Base-by-base conservation (phyloP, 306 rosid genomes). In the Begonia peltatifolia region DNA sequence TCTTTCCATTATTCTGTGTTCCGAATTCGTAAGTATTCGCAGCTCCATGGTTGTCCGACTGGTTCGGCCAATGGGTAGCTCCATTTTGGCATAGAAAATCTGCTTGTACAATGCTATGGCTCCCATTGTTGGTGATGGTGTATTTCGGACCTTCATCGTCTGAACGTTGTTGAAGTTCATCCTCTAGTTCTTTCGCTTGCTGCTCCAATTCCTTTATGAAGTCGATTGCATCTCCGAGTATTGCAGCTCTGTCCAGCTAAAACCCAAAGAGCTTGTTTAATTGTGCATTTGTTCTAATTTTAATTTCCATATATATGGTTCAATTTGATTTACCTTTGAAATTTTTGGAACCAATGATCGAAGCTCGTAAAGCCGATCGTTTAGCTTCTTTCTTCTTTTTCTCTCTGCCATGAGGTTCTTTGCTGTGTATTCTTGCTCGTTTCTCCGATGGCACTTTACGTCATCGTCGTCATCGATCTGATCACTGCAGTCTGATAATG, bases 361-460 rank as follows among this genome's bases (percentile, higher is more conserved):
- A 0, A 44, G n/a, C 9, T 44, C 61, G 15, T 86, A 86, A 12
- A 90, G 71, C 68, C 95, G 71, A 11, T 90, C 93, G 43, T 90
- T 90, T 2, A 90, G 87, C 64, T 90, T 90, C 81, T 90, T 90
- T 76, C 99, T 86, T 69, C 99, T 83, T 64, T 56, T 86, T 54
- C 99, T 80, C 77, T 90, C 96, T 0, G 99, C 99, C 5, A 67
- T 56, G 46, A 90, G 87, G 68, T 90, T 90, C 58, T 90, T 90
- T 2, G 94, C 78, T 11, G 80, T 87, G 69, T 78, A 76, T 36
- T 82, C 86, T 57, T 86, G 76, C 16, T 86, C 92, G 41, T 71
- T 79, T 49, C 84, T 80, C 49, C 82, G 61, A 18, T 82, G 76
- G 17, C 69, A 77, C 66, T 86, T 90, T 9, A 67, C 84, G 47